Evolutionary conservation across 1,284 basidiomycete species (phyloP).

Genomic region (Singerocomus inundabilis): DNA sequence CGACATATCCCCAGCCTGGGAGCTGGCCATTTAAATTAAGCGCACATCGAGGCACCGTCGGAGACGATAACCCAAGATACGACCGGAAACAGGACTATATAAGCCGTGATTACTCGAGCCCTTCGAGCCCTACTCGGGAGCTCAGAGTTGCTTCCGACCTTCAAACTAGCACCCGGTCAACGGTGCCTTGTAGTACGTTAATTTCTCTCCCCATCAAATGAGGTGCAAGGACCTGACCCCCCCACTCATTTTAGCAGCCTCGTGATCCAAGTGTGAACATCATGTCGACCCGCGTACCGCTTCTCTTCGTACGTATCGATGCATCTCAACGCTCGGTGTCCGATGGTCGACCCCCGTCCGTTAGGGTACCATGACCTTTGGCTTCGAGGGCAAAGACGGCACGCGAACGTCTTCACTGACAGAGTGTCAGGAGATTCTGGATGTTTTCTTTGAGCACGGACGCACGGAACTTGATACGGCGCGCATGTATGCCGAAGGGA

Average conservation of each 20-base stretch:
- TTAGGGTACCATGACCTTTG: conserved; percentile 53
- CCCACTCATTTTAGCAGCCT: not conserved
- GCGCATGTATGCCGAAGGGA: conserved; percentile 48
- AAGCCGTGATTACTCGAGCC: too few relatives aligned
- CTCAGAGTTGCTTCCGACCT: too few relatives aligned
- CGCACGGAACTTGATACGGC: conserved; percentile 51
- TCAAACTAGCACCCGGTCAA: not conserved
- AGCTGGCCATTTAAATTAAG: not conserved
- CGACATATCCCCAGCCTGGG: not conserved
- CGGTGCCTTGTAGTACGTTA: not conserved
- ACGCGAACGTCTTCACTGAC: conserved; percentile 39
- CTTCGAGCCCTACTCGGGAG: too few relatives aligned
- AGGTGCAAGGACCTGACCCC: not conserved
- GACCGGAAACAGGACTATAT: too few relatives aligned
- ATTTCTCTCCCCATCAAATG: not conserved
- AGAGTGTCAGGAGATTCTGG: conserved; percentile 46
- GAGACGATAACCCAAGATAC: not conserved
- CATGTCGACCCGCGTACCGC: conserved; percentile 37
- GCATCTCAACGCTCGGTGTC: not conserved
- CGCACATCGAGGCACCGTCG: not conserved
- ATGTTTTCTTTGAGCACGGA: conserved; percentile 44
- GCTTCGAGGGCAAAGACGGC: conserved; percentile 42
- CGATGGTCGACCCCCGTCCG: not conserved
- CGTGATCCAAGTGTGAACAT: not conserved
- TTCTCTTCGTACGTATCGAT: conserved; percentile 8